phyloP scores from a whole-genome alignment of 306 rosid genomes.

The Hippophae rhamnoides region DNA sequence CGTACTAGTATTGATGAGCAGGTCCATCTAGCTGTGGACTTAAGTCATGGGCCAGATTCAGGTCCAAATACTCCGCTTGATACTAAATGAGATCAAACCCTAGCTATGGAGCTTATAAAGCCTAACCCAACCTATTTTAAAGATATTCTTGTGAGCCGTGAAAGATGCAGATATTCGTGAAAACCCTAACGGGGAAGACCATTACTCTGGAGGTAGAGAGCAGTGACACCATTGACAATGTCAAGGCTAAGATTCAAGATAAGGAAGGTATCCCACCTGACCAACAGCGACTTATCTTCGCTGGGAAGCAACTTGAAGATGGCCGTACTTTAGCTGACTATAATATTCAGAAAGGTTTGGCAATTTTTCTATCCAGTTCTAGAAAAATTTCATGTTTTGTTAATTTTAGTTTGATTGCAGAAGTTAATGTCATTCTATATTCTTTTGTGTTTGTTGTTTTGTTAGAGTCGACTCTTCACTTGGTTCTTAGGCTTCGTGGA shows the following conservation, averaged over 20 bases:
- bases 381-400: not conserved
- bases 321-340: slow-evolving; percentile 73
- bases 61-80: too few relatives aligned
- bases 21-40: too few relatives aligned
- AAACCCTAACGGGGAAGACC: slow-evolving; percentile 84
- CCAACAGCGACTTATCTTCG: slow-evolving; percentile 75
- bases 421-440: not conserved
- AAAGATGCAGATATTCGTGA: slow-evolving; percentile 67
- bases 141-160: not conserved
- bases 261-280: slow-evolving; percentile 92
- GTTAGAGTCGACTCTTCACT: slow-evolving; percentile 67
- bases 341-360: slow-evolving; percentile 63
- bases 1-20: too few relatives aligned
- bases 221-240: slow-evolving; percentile 86
- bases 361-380: not conserved
- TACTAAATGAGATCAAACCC: too few relatives aligned
- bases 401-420: not conserved
- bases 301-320: slow-evolving; percentile 80
- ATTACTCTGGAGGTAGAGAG: slow-evolving; percentile 85
- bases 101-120: not conserved
- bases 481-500: slow-evolving; percentile 78
- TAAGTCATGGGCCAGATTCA: too few relatives aligned
- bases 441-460: not conserved
- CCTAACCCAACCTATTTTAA: too few relatives aligned
- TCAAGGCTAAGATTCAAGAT: slow-evolving; percentile 79